phyloP scores from a whole-genome alignment of 2,329 filamentous ascomycete species.

The Diplodia scrobiculata region DNA sequence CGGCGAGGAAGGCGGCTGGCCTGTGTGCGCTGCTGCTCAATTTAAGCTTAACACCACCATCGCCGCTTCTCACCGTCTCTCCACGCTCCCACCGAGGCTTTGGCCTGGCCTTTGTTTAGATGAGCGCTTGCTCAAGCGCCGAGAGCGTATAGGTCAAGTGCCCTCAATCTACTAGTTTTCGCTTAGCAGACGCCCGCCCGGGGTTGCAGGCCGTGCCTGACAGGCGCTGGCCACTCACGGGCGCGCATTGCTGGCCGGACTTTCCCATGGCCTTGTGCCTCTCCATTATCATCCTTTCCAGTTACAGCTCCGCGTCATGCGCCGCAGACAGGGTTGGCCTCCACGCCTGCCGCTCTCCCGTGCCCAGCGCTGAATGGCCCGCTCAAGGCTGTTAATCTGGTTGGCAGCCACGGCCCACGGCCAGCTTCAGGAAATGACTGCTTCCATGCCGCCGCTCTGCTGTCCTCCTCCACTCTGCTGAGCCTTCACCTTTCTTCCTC shows the following conservation, averaged over 20 bases:
- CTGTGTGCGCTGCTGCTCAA: background rate
- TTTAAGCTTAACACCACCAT: background rate
- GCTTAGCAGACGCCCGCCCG: constrained; percentile 6
- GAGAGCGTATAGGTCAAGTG: background rate
- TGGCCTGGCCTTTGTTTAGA: background rate
- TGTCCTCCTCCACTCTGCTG: background rate
- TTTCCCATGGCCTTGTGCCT: background rate
- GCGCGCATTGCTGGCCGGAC: background rate
- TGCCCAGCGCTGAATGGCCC: background rate
- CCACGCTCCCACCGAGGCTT: background rate
- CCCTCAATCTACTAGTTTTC: background rate
- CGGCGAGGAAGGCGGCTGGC: background rate
- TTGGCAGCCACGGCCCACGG: background rate
- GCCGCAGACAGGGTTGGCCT: constrained; percentile 5
- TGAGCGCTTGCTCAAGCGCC: background rate
- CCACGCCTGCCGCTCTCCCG: constrained; percentile 17
- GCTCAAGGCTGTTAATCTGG: background rate
- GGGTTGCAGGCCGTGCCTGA: background rate
- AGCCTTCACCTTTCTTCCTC: background rate
- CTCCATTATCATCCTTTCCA: background rate
- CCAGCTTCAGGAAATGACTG: constrained; percentile 2
- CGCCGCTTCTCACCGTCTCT: background rate
- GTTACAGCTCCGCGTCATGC: constrained; percentile 13
- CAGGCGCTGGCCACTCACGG: constrained; percentile 5
- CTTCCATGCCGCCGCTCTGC: background rate